These are phyloP conservation scores for Parachlorella kessleri DNA, from an alignment of 139 green algal genomes.

Conservation along the genomic window DNA sequence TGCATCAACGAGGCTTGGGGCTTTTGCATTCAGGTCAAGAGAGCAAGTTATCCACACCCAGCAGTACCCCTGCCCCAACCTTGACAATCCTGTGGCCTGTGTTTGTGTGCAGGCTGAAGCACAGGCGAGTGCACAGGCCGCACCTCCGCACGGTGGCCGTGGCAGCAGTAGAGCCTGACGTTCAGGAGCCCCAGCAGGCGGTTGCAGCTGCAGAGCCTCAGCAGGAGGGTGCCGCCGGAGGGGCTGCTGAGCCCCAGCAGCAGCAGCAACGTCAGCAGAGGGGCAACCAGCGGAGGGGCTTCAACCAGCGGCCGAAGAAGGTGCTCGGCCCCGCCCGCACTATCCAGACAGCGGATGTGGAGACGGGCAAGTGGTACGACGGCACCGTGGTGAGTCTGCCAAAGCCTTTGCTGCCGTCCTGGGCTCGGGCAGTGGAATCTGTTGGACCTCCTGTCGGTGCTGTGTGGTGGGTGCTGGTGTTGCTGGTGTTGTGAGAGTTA, in stretches of 20 bases:
- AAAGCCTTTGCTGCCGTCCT: too few relatives aligned
- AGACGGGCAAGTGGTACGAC: conserved; percentile 33
- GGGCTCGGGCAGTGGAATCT: too few relatives aligned
- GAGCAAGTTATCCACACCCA: too few relatives aligned
- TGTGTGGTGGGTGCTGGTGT: too few relatives aligned
- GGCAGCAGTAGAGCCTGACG: neutral
- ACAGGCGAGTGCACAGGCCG: neutral
- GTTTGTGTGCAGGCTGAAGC: neutral
- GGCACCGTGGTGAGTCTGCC: conserved; percentile 28
- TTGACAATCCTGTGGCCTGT: neutral
- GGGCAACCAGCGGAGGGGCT: neutral
- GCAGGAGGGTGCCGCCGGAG: neutral
- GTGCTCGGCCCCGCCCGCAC: conserved; percentile 24
- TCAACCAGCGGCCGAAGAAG: neutral
- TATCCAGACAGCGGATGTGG: conserved; percentile 22
- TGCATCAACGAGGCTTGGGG: neutral
- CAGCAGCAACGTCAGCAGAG: neutral
- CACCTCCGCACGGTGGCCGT: neutral
- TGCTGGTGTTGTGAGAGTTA: too few relatives aligned
- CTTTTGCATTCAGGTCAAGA: neutral
- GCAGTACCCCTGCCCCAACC: neutral
- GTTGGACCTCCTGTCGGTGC: too few relatives aligned
- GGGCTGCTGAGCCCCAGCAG: neutral
- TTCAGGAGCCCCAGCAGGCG: neutral
- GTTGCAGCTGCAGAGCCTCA: neutral